Base-by-base conservation (phyloP, 192 early-diverging fungal genomes). In the Spinellus fusiger region DNA sequence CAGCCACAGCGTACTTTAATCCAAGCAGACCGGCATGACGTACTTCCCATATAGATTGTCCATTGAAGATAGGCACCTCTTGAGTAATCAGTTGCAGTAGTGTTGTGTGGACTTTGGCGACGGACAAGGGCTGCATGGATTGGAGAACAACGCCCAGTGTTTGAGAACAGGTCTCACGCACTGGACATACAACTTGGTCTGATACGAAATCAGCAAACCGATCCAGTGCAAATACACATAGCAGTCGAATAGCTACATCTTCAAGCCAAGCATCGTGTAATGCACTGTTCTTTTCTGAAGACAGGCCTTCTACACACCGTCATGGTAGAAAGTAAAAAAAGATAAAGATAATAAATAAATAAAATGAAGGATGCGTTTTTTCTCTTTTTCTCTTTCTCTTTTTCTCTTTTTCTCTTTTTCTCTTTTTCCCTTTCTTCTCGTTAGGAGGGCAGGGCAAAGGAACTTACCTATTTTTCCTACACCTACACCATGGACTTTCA, bases 181-280 rank as follows among this genome's bases (percentile, higher is more conserved):
- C 96, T 7, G 96, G 96, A 5, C 89, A 89, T 31, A 95, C 91
- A 2, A 94, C 93, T 64, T 93, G 91, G 72, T 98, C 95, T 5
- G 90, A 88, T 20, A 94, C 90, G 73, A 94, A 99, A 76, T 99
- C 97, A 5, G 89, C 91, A 69, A 99, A 99, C 18, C 94, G 82
- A 71, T 99, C 97, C 57, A 97, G 73, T 5, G 90, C 86, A 61
- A 99, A 89, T 13, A 99, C 93, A 63, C 93, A 95, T 26, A 96
- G 65, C n/a, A 99, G 75, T 15, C 93, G 84, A 25, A 95, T 89
- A 1, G 86, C 82, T 13, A 93, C 73, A 71, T 99, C 94, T 60
- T 95, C 92, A 4, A 97, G 73, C 78, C 87, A 94, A 47, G 68
- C 74, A 57, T 87, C 76, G 73, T 99, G 91, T 22, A 81, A 74